Evolutionary conservation across 257 asterid genomes (phyloP), one percentile per base, ranked within the genome.

Genomic region (Jacaranda mimosifolia): DNA sequence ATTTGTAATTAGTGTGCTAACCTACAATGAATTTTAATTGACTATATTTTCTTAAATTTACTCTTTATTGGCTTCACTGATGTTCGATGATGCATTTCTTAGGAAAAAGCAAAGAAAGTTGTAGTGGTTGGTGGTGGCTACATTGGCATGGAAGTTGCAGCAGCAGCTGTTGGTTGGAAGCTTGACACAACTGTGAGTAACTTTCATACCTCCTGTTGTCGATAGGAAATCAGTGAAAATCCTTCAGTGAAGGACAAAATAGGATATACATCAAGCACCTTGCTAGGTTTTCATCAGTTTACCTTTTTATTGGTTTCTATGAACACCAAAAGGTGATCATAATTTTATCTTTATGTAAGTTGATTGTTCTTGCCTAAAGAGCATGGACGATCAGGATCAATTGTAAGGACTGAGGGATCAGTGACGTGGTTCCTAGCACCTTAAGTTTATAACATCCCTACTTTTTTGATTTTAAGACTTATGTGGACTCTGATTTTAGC

Each of bases 141-240:
- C 81, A 94, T 94, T 64, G 99, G 99, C 86, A 94, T 94, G 99
- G 99, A 94, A 85, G 97, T 94, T 77, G 98, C 99, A 55, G 98
- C 99, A 76, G 99, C 99, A 78, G 89, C 97, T 17, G 94, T 82
- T 79, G 98, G 87, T 60, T 94, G 99, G 99, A 92, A 92, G 21
- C 96, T 92, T 66, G 99, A 94, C 84, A 94, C 99, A 51, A 92
- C 98, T 32, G 98, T 94, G 82, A 85, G 96, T 83, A 9, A 45
- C 76, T 66, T 53, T 57, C 72, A 40, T 63, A 67, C 38, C 52
- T 75, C 66, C 79, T 57, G 0, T 53, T 60, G 56, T 14, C 4
- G 9, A 19, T 42, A 15, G 7, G 39, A 10, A 13, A 17, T 13
- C 51, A 39, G 0, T 35, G 18, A 43, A 35, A 26, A 43, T 57